Conservation (phyloP, 139 green algal genomes). For the Closterium sp. region DNA sequence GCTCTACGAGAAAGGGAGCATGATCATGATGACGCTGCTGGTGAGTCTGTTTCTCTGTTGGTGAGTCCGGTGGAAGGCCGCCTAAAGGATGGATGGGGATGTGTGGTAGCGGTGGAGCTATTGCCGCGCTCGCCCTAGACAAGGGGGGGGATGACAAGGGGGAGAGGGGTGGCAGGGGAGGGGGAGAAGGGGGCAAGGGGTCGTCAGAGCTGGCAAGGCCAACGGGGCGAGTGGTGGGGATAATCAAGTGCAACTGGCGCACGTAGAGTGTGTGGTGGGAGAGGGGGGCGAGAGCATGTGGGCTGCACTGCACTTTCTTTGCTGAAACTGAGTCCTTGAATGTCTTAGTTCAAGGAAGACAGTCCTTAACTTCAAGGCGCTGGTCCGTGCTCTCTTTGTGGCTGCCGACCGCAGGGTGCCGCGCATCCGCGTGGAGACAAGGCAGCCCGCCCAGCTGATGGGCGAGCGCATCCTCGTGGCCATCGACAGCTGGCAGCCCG, state of each 20-base stretch:
- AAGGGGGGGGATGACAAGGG: neutral
- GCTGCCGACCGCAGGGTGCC: slow-evolving; percentile 51
- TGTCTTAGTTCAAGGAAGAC: no score
- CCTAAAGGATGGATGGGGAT: no score
- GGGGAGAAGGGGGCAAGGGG: no score
- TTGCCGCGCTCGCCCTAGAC: neutral
- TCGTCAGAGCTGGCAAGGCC: no score
- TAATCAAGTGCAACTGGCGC: slow-evolving; percentile 57
- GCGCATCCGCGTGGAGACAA: slow-evolving; percentile 77
- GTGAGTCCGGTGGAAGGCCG: no score
- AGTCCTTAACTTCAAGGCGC: no score
- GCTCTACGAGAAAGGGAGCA: neutral
- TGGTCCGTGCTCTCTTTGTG: slow-evolving; percentile 40
- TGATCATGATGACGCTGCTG: neutral
- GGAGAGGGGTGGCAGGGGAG: no score
- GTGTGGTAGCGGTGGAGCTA: neutral
- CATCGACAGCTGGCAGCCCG: slow-evolving; percentile 56
- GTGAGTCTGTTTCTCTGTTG: neutral
- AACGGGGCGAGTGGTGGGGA: no score
- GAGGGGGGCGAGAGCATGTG: neutral
- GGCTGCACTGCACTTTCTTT: neutral
- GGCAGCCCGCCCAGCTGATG: slow-evolving; percentile 57
- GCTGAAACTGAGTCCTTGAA: neutral
- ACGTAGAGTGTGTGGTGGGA: neutral
- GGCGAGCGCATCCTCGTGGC: slow-evolving; percentile 60